Conservation (phyloP, 139 green algal genomes). For the Eudorina sp. region DNA sequence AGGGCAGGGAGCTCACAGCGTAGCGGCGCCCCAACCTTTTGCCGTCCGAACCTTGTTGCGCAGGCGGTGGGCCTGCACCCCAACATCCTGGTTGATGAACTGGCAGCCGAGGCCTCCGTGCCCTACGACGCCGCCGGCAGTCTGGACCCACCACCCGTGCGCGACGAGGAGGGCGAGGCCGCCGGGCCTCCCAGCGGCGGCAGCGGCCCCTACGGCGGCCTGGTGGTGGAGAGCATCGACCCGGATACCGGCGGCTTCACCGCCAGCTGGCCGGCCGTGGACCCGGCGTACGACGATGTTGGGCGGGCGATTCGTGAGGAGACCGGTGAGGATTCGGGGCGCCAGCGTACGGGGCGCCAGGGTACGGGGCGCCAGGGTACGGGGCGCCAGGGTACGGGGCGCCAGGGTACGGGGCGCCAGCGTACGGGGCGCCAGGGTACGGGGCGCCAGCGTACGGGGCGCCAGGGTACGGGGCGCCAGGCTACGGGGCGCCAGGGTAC, state of each 20-base stretch:
- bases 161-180: not conserved
- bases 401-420: no score
- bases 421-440: no score
- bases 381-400: no score
- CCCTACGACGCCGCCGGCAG: conserved; percentile 3
- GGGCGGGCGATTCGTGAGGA: not conserved
- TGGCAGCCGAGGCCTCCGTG: not conserved
- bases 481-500: no score
- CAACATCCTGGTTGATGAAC: not conserved
- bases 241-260: conserved; percentile 1
- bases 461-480: no score
- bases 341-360: no score
- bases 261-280: not conserved
- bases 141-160: not conserved
- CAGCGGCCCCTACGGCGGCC: not conserved
- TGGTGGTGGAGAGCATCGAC: conserved; percentile 16
- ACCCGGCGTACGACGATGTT: conserved; percentile 31
- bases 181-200: not conserved
- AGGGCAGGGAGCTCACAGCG: not conserved
- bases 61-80: conserved; percentile 5
- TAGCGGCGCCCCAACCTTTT: not conserved
- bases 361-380: no score
- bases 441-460: no score
- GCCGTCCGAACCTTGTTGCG: no score
- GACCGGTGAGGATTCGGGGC: not conserved